Evolutionary conservation across 257 asterid species (phyloP).

Genomic region (Eustoma russellianum): DNA sequence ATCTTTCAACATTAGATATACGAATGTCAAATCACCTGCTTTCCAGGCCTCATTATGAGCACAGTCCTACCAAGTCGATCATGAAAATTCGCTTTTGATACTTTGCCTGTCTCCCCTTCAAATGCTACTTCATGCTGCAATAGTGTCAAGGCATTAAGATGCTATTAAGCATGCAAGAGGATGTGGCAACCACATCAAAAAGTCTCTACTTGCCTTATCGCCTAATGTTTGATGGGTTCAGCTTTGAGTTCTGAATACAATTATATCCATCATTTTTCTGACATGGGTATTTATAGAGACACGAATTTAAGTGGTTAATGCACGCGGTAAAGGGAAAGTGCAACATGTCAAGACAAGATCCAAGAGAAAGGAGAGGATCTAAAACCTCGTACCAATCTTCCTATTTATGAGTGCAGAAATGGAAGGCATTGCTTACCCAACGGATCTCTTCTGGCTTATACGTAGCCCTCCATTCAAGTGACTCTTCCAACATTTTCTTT

Average conservation of each 20-base stretch:
- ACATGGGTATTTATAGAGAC: no score
- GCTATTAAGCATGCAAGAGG: not conserved
- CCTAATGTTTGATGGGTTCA: no score
- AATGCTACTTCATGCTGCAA: constrained; percentile 74
- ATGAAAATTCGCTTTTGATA: constrained; percentile 63
- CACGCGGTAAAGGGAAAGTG: no score
- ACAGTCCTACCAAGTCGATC: constrained; percentile 62
- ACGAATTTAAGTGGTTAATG: no score
- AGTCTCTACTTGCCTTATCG: no score
- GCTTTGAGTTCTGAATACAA: no score
- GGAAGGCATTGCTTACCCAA: constrained; percentile 43
- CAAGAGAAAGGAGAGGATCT: no score
- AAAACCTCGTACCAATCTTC: no score
- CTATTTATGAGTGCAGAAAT: no score
- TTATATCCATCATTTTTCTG: no score
- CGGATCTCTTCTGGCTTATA: constrained; percentile 84
- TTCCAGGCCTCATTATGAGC: constrained; percentile 89
- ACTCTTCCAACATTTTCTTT: constrained; percentile 59
- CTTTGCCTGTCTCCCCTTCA: constrained; percentile 96
- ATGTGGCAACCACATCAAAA: no score
- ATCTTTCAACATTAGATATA: not conserved
- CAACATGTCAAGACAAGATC: no score
- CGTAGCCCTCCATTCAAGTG: constrained; percentile 65
- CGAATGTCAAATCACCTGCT: constrained; percentile 36
- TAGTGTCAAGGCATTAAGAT: not conserved